Conservation (phyloP, 345 rosid species). For the Syzygium aromaticum region DNA sequence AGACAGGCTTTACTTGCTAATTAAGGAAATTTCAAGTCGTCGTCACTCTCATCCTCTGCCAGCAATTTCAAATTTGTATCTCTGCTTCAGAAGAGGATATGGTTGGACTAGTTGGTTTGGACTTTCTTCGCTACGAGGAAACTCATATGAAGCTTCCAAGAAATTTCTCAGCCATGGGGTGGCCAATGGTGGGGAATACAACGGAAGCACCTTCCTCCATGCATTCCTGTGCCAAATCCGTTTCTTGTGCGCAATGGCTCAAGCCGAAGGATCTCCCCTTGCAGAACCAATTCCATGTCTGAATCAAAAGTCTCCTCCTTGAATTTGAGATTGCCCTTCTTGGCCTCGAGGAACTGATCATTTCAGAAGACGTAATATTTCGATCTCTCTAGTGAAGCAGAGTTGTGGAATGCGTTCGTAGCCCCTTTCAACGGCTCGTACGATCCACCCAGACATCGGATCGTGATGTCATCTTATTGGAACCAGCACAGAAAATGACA, state of each 20-base stretch:
- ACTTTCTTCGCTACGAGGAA: not conserved
- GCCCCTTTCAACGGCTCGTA: not conserved
- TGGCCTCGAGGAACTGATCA: not conserved
- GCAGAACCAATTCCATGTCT: not conserved
- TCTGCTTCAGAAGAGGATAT: not conserved
- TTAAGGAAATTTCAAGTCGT: not conserved
- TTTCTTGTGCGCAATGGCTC: not conserved
- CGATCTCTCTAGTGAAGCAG: not conserved
- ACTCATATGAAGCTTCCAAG: not conserved
- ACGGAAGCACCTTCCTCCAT: not conserved
- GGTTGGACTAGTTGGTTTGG: not conserved
- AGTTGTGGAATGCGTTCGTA: not conserved
- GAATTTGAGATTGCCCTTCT: not conserved
- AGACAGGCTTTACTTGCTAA: not conserved
- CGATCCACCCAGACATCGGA: rapidly evolving
- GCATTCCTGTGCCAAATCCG: not conserved
- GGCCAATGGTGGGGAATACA: not conserved
- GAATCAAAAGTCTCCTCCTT: not conserved
- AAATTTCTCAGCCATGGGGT: not conserved
- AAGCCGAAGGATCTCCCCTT: not conserved
- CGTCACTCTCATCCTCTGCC: not conserved
- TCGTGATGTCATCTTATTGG: not conserved
- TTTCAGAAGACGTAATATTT: not conserved
- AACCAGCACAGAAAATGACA: not conserved
- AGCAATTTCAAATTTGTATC: not conserved